Evolutionary conservation across 192 early-diverging fungal genomes (phyloP).

Genomic region (Podila epicladia): DNA sequence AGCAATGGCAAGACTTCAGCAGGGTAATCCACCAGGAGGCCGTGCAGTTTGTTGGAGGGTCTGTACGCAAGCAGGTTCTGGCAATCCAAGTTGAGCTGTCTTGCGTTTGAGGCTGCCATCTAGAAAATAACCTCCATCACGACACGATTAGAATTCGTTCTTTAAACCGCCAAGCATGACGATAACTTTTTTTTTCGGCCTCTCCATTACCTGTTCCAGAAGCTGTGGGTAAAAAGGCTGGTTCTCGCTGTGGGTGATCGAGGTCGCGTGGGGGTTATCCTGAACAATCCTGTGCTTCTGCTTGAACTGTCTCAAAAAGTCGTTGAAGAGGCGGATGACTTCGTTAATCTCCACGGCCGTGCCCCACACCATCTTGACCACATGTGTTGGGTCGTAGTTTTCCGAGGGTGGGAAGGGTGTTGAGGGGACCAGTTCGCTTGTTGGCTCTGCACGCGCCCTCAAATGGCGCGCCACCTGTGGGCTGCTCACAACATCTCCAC

Average conservation of each 20-base stretch:
- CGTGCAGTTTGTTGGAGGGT: constrained; percentile 76
- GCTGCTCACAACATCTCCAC: constrained; percentile 44
- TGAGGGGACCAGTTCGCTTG: constrained; percentile 23
- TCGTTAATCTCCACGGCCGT: constrained; percentile 92
- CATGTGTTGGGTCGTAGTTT: constrained; percentile 35
- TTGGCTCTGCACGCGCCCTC: constrained; percentile 18
- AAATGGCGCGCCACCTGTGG: constrained; percentile 48
- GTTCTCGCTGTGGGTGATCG: constrained; percentile 55
- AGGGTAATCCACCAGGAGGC: constrained; percentile 91
- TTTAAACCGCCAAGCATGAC: no score
- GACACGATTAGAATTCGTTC: constrained; percentile 7
- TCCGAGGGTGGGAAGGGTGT: constrained; percentile 34
- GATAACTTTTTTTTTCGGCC: not conserved
- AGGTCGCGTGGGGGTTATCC: constrained; percentile 16
- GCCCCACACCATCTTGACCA: constrained; percentile 82
- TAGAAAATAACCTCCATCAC: constrained; percentile 28
- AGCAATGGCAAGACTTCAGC: constrained; percentile 95
- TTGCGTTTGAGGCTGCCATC: constrained; percentile 74
- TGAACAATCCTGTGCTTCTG: constrained; percentile 61
- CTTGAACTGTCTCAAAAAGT: constrained; percentile 84
- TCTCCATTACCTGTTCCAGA: constrained; percentile 60
- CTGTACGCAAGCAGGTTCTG: constrained; percentile 79
- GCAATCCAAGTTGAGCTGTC: constrained; percentile 91
- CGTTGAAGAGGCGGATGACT: constrained; percentile 77
- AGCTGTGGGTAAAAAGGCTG: constrained; percentile 82